phyloP scores from a whole-genome alignment of 2,329 filamentous ascomycete genomes.

The Fusarium cicatricum region DNA sequence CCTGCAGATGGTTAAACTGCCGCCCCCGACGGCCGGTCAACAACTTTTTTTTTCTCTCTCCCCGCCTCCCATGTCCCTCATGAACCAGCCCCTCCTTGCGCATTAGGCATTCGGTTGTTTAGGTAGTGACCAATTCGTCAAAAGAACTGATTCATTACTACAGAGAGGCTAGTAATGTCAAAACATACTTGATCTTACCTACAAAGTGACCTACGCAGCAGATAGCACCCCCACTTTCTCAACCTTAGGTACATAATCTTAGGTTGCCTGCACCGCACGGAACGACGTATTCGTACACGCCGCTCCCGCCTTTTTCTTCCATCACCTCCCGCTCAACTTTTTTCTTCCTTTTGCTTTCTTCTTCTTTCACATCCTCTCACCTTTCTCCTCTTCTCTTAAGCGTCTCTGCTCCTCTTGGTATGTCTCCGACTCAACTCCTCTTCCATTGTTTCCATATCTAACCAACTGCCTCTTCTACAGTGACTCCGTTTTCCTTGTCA shows the following conservation, averaged over 20 bases:
- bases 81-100: no score
- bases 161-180: no score
- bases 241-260: not conserved
- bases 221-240: conserved; percentile 32
- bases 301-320: conserved; percentile 42
- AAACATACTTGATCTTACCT: no score
- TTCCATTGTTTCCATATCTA: conserved; percentile 20
- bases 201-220: no score
- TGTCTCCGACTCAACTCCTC: conserved; percentile 10
- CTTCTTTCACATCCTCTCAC: conserved; percentile 26
- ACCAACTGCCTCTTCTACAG: conserved; percentile 23
- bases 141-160: no score
- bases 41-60: conserved; percentile 22
- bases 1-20: conserved; percentile 22
- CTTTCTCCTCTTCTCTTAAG: conserved; percentile 18
- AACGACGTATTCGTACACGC: conserved; percentile 43
- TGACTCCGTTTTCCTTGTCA: conserved; percentile 36
- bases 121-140: no score
- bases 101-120: no score
- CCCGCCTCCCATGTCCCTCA: not conserved
- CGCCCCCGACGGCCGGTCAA: conserved; percentile 35
- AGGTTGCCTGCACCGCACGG: conserved; percentile 20
- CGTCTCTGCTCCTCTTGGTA: conserved; percentile 18
- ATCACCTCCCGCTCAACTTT: conserved; percentile 44
- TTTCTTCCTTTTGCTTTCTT: conserved; percentile 41